These are phyloP conservation scores for Pluteus cervinus DNA, from an alignment of 768 basidiomycete genomes.

Conservation along the genomic window DNA sequence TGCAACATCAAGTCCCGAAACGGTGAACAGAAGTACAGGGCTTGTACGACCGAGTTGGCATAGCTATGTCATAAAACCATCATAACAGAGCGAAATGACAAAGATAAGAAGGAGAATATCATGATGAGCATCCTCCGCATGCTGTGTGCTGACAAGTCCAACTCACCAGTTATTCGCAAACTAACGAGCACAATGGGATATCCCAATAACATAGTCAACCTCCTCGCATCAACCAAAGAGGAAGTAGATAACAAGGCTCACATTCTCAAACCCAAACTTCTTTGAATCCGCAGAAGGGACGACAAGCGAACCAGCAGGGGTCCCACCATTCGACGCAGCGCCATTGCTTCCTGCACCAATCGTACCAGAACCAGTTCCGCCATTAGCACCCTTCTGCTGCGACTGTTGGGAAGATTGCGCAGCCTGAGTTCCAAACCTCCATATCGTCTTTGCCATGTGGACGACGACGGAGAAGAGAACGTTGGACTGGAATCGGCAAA, in stretches of 20 bases:
- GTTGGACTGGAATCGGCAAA: constrained; percentile 3
- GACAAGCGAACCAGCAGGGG: constrained; percentile 27
- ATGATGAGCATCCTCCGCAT: too few relatives aligned
- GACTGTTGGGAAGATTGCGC: constrained; percentile 11
- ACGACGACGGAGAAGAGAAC: constrained; percentile 5
- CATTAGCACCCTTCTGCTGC: too few relatives aligned
- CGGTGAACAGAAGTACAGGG: constrained; percentile 91
- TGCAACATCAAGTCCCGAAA: constrained; percentile 90
- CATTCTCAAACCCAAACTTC: constrained; percentile 96
- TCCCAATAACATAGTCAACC: too few relatives aligned
- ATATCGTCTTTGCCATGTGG: constrained; percentile 27
- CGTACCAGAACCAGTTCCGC: too few relatives aligned
- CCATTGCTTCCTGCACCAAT: constrained; percentile 18
- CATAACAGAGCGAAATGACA: constrained; percentile 1
- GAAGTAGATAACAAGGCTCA: constrained; percentile 34
- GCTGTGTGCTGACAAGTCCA: too few relatives aligned
- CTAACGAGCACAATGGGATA: constrained; percentile 31
- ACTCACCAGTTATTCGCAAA: constrained; percentile 96
- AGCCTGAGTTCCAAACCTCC: constrained; percentile 26
- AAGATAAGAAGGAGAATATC: neutral
- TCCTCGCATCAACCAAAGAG: too few relatives aligned
- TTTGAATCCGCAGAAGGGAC: constrained; percentile 65
- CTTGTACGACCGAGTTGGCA: constrained; percentile 97
- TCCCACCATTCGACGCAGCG: constrained; percentile 10
- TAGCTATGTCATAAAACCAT: constrained; percentile 49